A percentile compares a stretch with the other conserved stretches of the same genome.
phyloP scores from a whole-genome alignment of 169 alveolate species.

The Cryptosporidium andersoni region DNA sequence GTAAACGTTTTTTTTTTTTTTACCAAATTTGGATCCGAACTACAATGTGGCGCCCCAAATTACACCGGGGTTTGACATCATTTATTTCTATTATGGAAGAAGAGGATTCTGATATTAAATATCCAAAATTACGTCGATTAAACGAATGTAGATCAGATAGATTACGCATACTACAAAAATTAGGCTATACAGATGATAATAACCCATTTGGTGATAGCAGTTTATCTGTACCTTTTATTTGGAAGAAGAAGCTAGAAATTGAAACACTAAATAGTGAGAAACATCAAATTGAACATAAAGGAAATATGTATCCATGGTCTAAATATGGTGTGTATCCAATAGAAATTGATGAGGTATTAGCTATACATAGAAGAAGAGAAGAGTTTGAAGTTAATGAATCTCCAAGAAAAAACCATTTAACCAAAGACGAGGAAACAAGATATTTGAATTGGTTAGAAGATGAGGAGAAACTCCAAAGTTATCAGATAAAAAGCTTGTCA shows the following conservation, averaged over 20 bases:
- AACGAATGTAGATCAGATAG: conserved; percentile 47
- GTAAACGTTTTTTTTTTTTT: too few relatives aligned
- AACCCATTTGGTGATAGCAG: conserved; percentile 58
- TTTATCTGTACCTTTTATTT: conserved; percentile 55
- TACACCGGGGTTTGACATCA: background rate
- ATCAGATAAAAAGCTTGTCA: conserved; percentile 39
- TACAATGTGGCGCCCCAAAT: background rate
- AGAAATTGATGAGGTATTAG: conserved; percentile 18
- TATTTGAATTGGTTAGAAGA: conserved; percentile 50
- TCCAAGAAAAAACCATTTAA: conserved; percentile 6
- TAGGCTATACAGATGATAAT: conserved; percentile 56
- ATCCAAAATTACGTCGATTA: conserved; percentile 16
- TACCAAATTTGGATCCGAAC: too few relatives aligned
- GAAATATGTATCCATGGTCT: conserved; percentile 52
- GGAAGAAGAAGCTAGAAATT: conserved; percentile 45
- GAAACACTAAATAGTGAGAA: conserved; percentile 8
- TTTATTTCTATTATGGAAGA: background rate
- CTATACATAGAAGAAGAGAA: conserved; percentile 47
- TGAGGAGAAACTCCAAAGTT: conserved; percentile 38
- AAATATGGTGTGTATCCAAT: conserved; percentile 49
- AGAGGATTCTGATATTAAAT: conserved; percentile 12
- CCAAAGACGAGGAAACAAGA: background rate
- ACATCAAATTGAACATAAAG: background rate
- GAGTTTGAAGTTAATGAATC: background rate
- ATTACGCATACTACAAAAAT: background rate